Evolutionary conservation across 441 rosid genomes (phyloP), one percentile per base, ranked within the genome.

Genomic region (Gossypium lobatum): DNA sequence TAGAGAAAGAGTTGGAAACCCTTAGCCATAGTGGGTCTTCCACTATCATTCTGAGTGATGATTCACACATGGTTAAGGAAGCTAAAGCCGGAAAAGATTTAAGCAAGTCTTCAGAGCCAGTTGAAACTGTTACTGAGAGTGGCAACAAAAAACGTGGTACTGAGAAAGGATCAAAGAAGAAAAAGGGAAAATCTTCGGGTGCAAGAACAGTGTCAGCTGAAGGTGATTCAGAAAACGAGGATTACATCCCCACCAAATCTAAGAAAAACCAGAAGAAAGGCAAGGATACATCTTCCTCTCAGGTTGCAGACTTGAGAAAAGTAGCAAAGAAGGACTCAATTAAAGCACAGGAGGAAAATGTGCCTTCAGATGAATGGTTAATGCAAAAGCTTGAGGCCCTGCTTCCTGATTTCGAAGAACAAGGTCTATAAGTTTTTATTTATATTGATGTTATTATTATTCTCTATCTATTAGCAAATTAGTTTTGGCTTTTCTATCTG

Each of bases 231-330:
- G 98, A 95, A 69, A 84, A 87, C 62, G 87, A 85, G 73, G 97
- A 86, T 78, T 87, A 83, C 7, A 31, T 80, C 72, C 91, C 93
- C 59, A 73, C 84, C 61, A 93, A 91, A 86, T 89, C 95, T 70
- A 93, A 87, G 90, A 91, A 87, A 83, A 95, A 83, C 84, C 97
- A 89, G 80, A 93, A 86, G 84, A 91, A 83, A 87, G 89, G 87
- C 64, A 95, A 84, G 89, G 97, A 86, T 74, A 53, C 87, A 57
- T 82, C 93, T 60, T 84, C 88, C 7, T 74, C 82, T 17, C 89
- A 87, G 74, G 82, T 74, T 62, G 75, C 89, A 31, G 93, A 85
- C 76, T 60, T 85, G 13, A 91, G 88, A 86, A 54, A 83, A 50
- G 93, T 88, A 65, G 79, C 89, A 75, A 95, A 85, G 88, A 90